phyloP scores from a whole-genome alignment of 768 basidiomycete genomes.

The Phlebiopsis flavidoalba region DNA sequence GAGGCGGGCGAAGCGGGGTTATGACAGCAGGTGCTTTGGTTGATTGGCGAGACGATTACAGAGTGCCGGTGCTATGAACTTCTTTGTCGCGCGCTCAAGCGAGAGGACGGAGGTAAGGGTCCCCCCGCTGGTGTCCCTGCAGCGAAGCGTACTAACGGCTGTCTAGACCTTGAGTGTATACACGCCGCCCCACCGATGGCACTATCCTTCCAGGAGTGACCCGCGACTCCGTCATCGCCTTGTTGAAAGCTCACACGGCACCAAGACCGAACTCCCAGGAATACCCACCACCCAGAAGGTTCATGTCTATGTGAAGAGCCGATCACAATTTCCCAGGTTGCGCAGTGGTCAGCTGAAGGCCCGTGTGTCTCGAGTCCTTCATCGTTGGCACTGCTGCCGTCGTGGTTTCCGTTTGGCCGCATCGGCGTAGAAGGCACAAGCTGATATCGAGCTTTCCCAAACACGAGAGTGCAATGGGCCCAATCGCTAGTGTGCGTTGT shows the following conservation, averaged over 20 bases:
- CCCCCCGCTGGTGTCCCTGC: not conserved
- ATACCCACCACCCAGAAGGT: conserved; percentile 37
- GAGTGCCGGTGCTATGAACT: conserved; percentile 54
- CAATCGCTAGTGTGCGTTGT: conserved; percentile 65
- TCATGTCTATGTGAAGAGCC: conserved; percentile 38
- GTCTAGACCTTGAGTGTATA: conserved; percentile 69
- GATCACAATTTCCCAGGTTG: conserved; percentile 41
- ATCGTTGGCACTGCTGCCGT: conserved; percentile 82
- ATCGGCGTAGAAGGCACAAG: conserved; percentile 70
- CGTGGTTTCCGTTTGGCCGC: conserved; percentile 62
- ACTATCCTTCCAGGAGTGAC: conserved; percentile 93
- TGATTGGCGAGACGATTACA: conserved; percentile 36
- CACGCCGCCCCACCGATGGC: conserved; percentile 78
- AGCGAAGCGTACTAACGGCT: not conserved
- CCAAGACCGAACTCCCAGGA: conserved; percentile 31
- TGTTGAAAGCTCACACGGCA: conserved; percentile 64
- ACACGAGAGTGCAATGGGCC: conserved; percentile 42
- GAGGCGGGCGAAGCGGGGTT: conserved; percentile 46
- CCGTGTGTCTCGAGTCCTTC: conserved; percentile 76
- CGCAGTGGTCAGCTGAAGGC: conserved; percentile 44
- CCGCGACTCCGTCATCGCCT: conserved; percentile 74
- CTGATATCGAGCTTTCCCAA: conserved; percentile 55
- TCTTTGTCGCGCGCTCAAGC: conserved; percentile 43
- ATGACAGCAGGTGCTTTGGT: conserved; percentile 49
- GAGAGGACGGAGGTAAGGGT: conserved; percentile 35